Evolutionary conservation across 2,329 filamentous ascomycete species (phyloP).

Genomic region (Cladosporium velox): DNA sequence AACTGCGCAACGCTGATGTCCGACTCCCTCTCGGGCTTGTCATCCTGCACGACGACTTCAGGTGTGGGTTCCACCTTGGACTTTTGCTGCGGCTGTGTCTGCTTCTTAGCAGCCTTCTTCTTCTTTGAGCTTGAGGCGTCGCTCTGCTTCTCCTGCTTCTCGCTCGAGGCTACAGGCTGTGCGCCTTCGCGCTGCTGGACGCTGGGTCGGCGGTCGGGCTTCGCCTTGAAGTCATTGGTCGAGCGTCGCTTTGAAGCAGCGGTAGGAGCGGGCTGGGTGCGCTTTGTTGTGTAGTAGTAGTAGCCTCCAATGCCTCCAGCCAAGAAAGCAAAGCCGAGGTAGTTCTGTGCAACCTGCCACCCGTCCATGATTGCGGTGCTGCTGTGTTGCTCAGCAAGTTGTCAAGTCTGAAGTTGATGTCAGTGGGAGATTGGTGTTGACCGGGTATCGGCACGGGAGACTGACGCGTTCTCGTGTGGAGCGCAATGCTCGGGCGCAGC

Average conservation of each 20-base stretch:
- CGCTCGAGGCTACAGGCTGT: constrained; percentile 1
- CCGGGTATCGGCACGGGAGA: constrained; percentile 16
- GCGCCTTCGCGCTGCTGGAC: constrained; percentile 10
- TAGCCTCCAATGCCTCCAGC: constrained; percentile 22
- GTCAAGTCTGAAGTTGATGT: constrained; percentile 12
- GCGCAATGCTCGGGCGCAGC: constrained; percentile 5
- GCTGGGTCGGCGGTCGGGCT: constrained; percentile 17
- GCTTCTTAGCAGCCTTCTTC: constrained; percentile 38
- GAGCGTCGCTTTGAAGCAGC: constrained; percentile 4
- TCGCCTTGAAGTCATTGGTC: constrained; percentile 18
- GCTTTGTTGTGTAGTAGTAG: constrained; percentile 24
- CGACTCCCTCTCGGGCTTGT: constrained; percentile 55
- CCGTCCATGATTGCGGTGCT: constrained; percentile 25
- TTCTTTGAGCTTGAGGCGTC: constrained; percentile 31
- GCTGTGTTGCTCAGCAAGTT: constrained; percentile 1
- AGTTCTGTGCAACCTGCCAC: constrained; percentile 28
- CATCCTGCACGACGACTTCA: constrained; percentile 32
- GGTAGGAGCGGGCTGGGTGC: constrained; percentile 10
- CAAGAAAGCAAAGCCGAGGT: constrained; percentile 22
- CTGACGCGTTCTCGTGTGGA: constrained; percentile 18
- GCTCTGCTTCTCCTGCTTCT: constrained; percentile 25
- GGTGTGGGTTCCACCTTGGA: constrained; percentile 26
- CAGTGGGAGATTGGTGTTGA: background rate
- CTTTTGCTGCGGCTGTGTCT: constrained; percentile 24
- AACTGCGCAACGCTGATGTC: constrained; percentile 73